These are phyloP conservation scores for Veloboletus limbatus DNA, from an alignment of 1,284 basidiomycete species.

Conservation along the genomic window DNA sequence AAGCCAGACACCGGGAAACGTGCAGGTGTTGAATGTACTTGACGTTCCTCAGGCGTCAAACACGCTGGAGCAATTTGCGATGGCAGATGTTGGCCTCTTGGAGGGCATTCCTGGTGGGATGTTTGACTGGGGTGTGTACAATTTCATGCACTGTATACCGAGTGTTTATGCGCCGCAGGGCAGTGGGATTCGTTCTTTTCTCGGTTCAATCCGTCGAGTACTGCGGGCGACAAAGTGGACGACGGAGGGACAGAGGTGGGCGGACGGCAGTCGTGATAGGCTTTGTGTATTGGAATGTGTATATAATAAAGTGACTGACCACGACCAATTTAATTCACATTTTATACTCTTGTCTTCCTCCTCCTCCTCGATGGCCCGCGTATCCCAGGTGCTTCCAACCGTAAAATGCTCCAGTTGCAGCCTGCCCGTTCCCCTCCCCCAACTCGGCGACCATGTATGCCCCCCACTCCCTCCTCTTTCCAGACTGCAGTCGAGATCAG, in stretches of 20 bases:
- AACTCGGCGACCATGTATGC: constrained; percentile 76
- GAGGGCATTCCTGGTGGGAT: constrained; percentile 81
- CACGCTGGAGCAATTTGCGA: constrained; percentile 58
- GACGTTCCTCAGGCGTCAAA: constrained; percentile 54
- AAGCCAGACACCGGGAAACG: constrained; percentile 44
- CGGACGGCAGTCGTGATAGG: not conserved
- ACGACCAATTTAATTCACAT: constrained; percentile 15
- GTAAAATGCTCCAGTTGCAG: constrained; percentile 82
- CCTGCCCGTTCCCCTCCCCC: constrained; percentile 61
- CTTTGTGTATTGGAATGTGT: constrained; percentile 10
- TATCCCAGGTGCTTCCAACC: constrained; percentile 75
- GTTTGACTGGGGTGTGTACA: constrained; percentile 79
- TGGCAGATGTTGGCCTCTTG: constrained; percentile 70
- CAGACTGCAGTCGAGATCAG: constrained; percentile 36
- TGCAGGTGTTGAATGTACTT: constrained; percentile 73
- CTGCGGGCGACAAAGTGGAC: constrained; percentile 4
- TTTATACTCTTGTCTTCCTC: constrained; percentile 21
- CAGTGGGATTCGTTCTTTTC: constrained; percentile 79
- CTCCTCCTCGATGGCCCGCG: constrained; percentile 35
- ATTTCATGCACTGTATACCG: constrained; percentile 6
- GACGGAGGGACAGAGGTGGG: not conserved
- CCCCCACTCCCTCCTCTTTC: constrained; percentile 40
- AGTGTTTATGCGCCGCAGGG: constrained; percentile 38
- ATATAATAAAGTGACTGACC: too few species aligned
- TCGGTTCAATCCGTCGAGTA: constrained; percentile 33